Conservation (phyloP, 768 basidiomycete genomes). For the Lactarius psammicola region DNA sequence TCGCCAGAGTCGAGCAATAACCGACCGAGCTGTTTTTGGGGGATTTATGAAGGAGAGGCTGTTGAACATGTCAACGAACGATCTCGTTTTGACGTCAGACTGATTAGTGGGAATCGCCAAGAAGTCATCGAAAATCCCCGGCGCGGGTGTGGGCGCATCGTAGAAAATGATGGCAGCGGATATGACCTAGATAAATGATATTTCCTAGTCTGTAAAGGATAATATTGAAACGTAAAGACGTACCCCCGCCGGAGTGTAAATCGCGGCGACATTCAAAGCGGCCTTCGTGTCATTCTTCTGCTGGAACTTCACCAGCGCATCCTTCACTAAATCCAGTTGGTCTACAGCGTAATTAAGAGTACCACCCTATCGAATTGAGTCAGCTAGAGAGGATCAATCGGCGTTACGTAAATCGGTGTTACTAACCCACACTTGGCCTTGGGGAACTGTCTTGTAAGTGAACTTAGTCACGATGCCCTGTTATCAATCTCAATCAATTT, state of each 20-base stretch:
- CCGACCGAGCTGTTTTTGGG: neutral
- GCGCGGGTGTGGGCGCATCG: too few species aligned
- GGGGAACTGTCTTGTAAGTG: slow-evolving; percentile 7
- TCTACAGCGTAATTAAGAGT: neutral
- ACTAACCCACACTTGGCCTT: neutral
- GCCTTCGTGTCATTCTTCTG: slow-evolving; percentile 9
- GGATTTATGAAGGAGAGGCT: neutral
- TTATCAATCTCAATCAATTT: neutral
- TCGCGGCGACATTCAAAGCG: accelerated
- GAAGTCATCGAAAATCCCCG: slow-evolving; percentile 27
- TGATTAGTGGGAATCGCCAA: slow-evolving; percentile 16
- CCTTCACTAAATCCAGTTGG: neutral
- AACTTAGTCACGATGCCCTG: slow-evolving; percentile 14
- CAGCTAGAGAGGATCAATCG: neutral
- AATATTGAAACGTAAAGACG: neutral
- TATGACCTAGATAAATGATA: too few species aligned
- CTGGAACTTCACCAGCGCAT: slow-evolving; percentile 6
- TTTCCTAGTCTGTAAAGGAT: neutral
- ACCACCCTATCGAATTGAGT: slow-evolving; percentile 4
- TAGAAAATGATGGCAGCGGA: too few species aligned
- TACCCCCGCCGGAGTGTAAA: slow-evolving; percentile 5
- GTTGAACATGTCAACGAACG: neutral
- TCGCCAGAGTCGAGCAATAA: neutral
- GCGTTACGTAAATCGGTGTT: neutral
- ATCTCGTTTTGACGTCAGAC: slow-evolving; percentile 6